Conservation (phyloP, 352 stramenopile species). For the Lagenidium giganteum region DNA sequence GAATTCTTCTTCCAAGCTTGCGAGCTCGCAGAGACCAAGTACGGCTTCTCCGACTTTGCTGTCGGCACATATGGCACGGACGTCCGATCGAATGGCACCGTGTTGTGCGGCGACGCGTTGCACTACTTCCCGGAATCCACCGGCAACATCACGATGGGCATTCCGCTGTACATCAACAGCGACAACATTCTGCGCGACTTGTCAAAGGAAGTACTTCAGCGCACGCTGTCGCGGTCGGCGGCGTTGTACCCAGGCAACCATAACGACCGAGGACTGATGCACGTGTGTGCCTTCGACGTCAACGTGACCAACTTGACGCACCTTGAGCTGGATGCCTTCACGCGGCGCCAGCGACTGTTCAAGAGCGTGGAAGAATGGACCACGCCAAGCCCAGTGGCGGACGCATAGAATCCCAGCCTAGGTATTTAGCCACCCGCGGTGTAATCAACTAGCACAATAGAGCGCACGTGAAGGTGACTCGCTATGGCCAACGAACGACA, state of each 20-base stretch:
- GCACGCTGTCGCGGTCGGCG: constrained; percentile 20
- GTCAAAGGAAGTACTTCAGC: constrained; percentile 19
- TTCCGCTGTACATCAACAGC: constrained; percentile 53
- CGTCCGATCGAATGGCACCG: background rate
- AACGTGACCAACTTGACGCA: background rate
- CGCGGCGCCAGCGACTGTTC: no score
- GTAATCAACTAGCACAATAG: no score
- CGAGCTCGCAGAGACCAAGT: constrained; percentile 42
- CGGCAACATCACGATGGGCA: no score
- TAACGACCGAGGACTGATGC: background rate
- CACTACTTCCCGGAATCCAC: constrained; percentile 36
- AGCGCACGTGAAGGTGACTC: no score
- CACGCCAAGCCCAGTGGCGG: no score
- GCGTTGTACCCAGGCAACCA: constrained; percentile 22
- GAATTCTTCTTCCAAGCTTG: constrained; percentile 46
- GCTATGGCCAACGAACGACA: no score
- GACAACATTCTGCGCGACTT: constrained; percentile 36
- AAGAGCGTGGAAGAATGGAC: no score
- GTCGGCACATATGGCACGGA: constrained; percentile 5
- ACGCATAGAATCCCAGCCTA: no score
- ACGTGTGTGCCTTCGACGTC: constrained; percentile 1
- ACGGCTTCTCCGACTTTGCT: constrained; percentile 33
- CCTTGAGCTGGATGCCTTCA: no score
- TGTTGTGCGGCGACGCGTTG: constrained; percentile 40
- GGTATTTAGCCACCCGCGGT: no score